Evolutionary conservation across 495 filamentous ascomycete species (phyloP).

Genomic region (Neurospora terricola): DNA sequence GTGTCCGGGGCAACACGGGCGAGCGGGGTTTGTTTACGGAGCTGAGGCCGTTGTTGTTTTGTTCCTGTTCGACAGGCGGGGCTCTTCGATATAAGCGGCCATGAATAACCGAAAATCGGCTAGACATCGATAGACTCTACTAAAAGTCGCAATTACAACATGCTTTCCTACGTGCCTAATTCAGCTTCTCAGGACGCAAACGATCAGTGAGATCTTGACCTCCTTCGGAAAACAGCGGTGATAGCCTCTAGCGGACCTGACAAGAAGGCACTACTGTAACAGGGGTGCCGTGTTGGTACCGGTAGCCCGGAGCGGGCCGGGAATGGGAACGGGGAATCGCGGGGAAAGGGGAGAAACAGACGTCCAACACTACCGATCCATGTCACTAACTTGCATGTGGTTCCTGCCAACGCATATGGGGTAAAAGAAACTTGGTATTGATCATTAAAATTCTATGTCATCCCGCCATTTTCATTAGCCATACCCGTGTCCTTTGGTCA

Average conservation of each 20-base stretch:
- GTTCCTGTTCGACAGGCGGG: background rate
- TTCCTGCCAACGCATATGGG: background rate
- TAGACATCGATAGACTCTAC: background rate
- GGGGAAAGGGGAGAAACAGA: background rate
- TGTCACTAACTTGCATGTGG: background rate
- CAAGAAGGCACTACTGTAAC: background rate
- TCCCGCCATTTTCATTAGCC: conserved; percentile 21
- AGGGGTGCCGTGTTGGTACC: background rate
- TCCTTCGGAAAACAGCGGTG: background rate
- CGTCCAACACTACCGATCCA: background rate
- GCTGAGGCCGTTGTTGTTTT: background rate
- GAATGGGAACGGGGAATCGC: background rate
- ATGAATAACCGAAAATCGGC: background rate
- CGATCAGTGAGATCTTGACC: background rate
- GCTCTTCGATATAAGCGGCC: background rate
- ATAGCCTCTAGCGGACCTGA: background rate
- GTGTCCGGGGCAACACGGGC: background rate
- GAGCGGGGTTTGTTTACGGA: background rate
- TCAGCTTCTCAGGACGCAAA: background rate
- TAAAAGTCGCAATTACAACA: background rate
- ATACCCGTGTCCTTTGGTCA: conserved; percentile 11
- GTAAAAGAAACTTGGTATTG: conserved; percentile 15
- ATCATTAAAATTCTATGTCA: conserved; percentile 10
- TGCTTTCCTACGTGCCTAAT: background rate
- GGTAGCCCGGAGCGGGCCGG: background rate